A percentile compares a stretch with the other conserved stretches of the same genome.
Conservation (phyloP, 1,284 basidiomycete genomes). For the Microbotryum scabiosae region DNA sequence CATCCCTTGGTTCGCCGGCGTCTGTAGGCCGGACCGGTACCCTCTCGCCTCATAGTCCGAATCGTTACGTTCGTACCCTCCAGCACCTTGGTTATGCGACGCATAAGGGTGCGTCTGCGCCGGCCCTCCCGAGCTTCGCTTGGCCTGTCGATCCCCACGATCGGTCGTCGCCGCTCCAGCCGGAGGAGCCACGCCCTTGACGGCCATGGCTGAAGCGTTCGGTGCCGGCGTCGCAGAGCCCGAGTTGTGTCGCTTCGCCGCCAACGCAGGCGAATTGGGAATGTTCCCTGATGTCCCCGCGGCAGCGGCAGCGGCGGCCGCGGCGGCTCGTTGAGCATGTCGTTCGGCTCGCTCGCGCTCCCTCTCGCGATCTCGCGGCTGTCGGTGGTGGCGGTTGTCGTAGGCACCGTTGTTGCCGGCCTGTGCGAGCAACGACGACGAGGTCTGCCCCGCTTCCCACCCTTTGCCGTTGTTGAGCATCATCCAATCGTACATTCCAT, state of each 20-base stretch:
- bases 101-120: slow-evolving; percentile 20
- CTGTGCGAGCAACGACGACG: slow-evolving; percentile 33
- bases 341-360: slow-evolving; percentile 43
- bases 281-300: slow-evolving; percentile 21
- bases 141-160: slow-evolving; percentile 6
- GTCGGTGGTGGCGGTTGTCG: slow-evolving; percentile 37
- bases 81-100: slow-evolving; percentile 2
- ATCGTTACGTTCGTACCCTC: slow-evolving; percentile 4
- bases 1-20: slow-evolving; percentile 19
- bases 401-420: slow-evolving; percentile 32
- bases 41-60: background rate
- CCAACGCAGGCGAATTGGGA: slow-evolving; percentile 4
- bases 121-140: background rate
- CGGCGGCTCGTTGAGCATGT: slow-evolving; percentile 41
- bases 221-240: slow-evolving; percentile 41
- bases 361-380: slow-evolving; percentile 39
- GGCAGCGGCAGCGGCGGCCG: slow-evolving; percentile 37
- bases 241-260: slow-evolving; percentile 50
- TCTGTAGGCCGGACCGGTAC: slow-evolving; percentile 5
- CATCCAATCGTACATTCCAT: slow-evolving; percentile 87
- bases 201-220: slow-evolving; percentile 60
- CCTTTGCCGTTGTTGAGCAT: slow-evolving; percentile 81
- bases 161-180: slow-evolving; percentile 16
- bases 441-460: slow-evolving; percentile 64
- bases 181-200: slow-evolving; percentile 59